Base-by-base conservation (phyloP, 306 rosid species). In the Cercis canadensis region DNA sequence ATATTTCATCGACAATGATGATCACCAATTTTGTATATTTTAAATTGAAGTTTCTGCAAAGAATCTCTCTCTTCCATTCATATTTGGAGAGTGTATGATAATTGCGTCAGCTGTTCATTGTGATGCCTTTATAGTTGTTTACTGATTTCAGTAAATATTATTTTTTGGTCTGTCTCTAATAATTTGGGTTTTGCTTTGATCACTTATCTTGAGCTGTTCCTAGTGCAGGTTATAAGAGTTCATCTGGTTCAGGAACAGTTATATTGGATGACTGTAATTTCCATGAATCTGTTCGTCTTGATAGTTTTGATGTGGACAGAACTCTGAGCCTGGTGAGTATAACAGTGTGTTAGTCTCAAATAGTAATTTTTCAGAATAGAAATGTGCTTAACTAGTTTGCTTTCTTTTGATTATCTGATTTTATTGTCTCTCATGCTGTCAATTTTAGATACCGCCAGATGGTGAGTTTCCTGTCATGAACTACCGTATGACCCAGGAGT, bases 401-500 rank as follows among this genome's bases (percentile, higher is more conserved):
- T 77, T 62, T 56, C 57, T 55, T 36, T 63, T 71, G n/a, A n/a
- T 67, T 60, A 32, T 62, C 44, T 32, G 7, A 32, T 68, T 71
- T 67, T 57, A 71, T 70, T 41, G 41, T 40, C 67, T 57, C 32
- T 65, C 13, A 49, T 54, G 19, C 64, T 81, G 69, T 64, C 73
- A 53, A 75, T 59, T 62, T 50, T 69, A 90, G 97, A 65, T 86
- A 71, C 96, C 96, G 2, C 89, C 96, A 1, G 96, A 88, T 63
- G 97, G 97, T 31, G 97, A 90, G 67, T 90, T 90, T 80, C 92
- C 96, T 1, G 96, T 88, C 75, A 90, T 90, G 97, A 90, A 88
- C 73, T 90, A 86, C 79, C 96, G 95, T 33, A 77, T 90, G 90
- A 90, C 90, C 70, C 97, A 90, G 76, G 92, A 85, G 74, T 90